Evolutionary conservation across 495 filamentous ascomycete genomes (phyloP), one percentile per base, ranked within the genome.

Genomic region (Aspergillus indologenus): DNA sequence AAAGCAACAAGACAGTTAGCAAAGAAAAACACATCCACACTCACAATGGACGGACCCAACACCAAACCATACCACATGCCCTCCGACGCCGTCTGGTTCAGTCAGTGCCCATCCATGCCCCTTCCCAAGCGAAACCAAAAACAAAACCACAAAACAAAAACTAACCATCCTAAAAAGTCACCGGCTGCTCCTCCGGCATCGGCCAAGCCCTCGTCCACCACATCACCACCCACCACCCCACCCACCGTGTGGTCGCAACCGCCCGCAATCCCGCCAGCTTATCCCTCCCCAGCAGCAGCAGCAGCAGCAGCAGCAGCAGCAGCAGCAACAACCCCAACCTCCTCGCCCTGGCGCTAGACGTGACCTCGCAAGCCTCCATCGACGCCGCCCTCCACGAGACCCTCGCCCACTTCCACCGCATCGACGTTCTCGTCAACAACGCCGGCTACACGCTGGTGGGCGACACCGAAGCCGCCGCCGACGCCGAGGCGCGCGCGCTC

Each of bases 381-480:
- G 63, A 76, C 17, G 58, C 70, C 4, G 77, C 80, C 17, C 60
- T 84, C 24, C 23, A 58, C 24, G 59, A 64, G 1, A 61, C 76
- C 2, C 45, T 76, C 0, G 53, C 56, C 0, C 68, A 68, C 43
- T 81, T 80, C 61, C 63, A 66, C 43, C 76, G 75, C 51, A 68
- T 85, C 61, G 82, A 85, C 58, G 71, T 84, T 24, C 63, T 82
- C 7, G 77, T 84, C 62, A 83, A 85, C 69, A 85, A 83, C 50
- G 81, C 81, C 1, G 82, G 81, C 23, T 81, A 81, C 59, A 59
- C 66, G 0, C 71, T 80, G 5, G 47, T 53, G 5, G 81, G 79
- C 12, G 73, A 73, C 53, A 71, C 77, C 26, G 81, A 83, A 63
- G 68, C 64, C 29, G 66, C 76, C 5, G 59, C 63, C 0, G 70